A percentile compares a stretch with the other conserved stretches of the same genome.
Conservation (phyloP, 768 basidiomycete species). For the Mycena belliarum region DNA sequence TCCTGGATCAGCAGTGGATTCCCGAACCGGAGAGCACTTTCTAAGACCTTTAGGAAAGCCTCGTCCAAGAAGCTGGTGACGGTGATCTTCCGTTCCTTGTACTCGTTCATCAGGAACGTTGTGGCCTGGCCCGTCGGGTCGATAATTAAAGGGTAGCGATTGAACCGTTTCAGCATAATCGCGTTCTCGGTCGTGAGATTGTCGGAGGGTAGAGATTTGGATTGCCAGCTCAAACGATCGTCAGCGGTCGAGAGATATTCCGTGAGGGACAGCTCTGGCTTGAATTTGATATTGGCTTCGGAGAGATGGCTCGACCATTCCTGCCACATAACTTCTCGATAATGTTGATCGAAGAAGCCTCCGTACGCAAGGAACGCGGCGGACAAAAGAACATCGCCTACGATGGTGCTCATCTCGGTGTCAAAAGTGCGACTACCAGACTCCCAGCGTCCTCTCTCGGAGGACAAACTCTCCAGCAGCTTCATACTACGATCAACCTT, state of each 20-base stretch:
- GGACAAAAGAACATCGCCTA: conserved; percentile 93
- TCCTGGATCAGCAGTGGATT: conserved; percentile 97
- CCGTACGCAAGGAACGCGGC: conserved; percentile 96
- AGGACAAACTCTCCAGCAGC: conserved; percentile 89
- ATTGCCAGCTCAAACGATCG: conserved; percentile 93
- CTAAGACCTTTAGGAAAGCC: conserved; percentile 96
- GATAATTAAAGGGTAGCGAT: conserved; percentile 95
- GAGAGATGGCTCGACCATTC: conserved; percentile 89
- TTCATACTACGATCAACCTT: conserved; percentile 98
- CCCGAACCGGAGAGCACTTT: conserved; percentile 98
- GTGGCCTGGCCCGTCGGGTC: conserved; percentile 99
- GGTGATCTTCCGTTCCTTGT: conserved; percentile 94
- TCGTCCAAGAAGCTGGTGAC: conserved; percentile 99
- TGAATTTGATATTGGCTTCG: conserved; percentile 90
- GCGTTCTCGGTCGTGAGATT: conserved; percentile 97
- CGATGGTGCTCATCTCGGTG: conserved; percentile 97
- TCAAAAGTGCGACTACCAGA: conserved; percentile 93
- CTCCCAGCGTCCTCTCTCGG: conserved; percentile 94
- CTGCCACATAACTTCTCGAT: conserved; percentile 96
- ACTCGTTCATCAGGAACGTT: conserved; percentile 90
- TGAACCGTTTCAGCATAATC: conserved; percentile 99
- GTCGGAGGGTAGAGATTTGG: conserved; percentile 93
- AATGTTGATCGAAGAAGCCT: conserved; percentile 98
- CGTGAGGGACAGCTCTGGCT: conserved; percentile 86
- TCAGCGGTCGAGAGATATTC: conserved; percentile 98